Conservation (phyloP, 192 early-diverging fungal species). For the Coemansia sp. region DNA sequence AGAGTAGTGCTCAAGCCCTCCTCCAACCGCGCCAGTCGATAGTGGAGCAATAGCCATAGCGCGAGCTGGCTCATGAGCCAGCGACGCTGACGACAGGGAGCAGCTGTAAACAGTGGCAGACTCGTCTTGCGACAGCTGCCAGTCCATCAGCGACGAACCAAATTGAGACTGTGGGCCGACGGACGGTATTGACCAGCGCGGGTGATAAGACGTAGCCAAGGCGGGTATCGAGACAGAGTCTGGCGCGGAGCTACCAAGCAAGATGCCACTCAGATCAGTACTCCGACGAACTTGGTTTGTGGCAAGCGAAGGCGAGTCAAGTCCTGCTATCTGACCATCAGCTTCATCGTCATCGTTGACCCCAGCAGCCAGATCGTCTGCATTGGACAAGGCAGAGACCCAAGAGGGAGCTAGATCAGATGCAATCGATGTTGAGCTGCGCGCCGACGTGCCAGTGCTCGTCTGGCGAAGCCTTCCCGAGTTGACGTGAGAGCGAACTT, state of each 20-base stretch:
- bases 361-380: conserved; percentile 11
- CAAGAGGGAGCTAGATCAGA: conserved; percentile 39
- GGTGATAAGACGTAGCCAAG: not conserved
- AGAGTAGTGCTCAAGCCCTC: not conserved
- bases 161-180: conserved; percentile 10
- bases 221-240: not conserved
- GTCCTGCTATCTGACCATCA: not conserved
- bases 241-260: not conserved
- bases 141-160: conserved; percentile 36
- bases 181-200: conserved; percentile 3
- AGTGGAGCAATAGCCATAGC: conserved; percentile 1
- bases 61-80: not conserved
- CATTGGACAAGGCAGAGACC: conserved; percentile 32
- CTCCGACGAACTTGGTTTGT: not conserved
- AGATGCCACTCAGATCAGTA: not conserved
- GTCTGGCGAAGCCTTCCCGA: conserved; percentile 26
- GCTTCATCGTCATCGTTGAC: conserved; percentile 17
- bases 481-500: conserved; percentile 23
- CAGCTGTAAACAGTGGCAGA: conserved; percentile 14
- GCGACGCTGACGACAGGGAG: conserved; percentile 10
- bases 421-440: conserved; percentile 40
- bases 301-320: not conserved
- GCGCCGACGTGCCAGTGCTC: conserved; percentile 25
- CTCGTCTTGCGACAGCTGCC: conserved; percentile 34
- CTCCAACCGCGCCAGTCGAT: not conserved